phyloP scores from a whole-genome alignment of 192 early-diverging fungal species.

The Umbelopsis sp. region DNA sequence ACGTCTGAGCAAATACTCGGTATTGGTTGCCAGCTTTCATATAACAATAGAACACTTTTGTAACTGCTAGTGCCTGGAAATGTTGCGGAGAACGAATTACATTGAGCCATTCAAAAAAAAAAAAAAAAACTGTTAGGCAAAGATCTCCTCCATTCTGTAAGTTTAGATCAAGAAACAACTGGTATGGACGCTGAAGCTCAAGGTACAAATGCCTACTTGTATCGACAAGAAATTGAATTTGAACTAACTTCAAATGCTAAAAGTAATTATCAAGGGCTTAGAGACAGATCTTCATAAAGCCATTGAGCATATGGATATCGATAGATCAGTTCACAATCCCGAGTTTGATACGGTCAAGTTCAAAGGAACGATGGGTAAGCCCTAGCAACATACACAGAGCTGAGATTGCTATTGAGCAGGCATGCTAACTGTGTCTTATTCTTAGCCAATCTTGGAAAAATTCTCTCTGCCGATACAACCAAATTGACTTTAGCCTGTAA shows the following conservation, averaged over 20 bases:
- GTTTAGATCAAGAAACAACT: too few species aligned
- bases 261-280: background rate
- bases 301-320: background rate
- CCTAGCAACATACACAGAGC: background rate
- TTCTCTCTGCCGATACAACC: conserved; percentile 38
- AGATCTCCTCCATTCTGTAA: too few species aligned
- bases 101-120: too few species aligned
- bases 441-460: conserved; percentile 25
- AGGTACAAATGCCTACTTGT: too few species aligned
- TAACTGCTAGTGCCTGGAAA: too few species aligned
- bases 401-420: background rate
- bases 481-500: conserved; percentile 40
- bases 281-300: conserved; percentile 4
- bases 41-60: too few species aligned
- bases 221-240: background rate
- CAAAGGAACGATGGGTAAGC: conserved; percentile 29
- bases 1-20: too few species aligned
- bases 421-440: background rate
- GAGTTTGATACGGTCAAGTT: conserved; percentile 30
- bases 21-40: too few species aligned
- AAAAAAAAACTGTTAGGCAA: too few species aligned
- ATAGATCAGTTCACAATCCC: conserved; percentile 1
- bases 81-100: too few species aligned
- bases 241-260: background rate
- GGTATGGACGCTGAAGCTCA: too few species aligned